Base-by-base conservation (phyloP, 2,329 filamentous ascomycete genomes). In the Aurifilum marmelostoma region DNA sequence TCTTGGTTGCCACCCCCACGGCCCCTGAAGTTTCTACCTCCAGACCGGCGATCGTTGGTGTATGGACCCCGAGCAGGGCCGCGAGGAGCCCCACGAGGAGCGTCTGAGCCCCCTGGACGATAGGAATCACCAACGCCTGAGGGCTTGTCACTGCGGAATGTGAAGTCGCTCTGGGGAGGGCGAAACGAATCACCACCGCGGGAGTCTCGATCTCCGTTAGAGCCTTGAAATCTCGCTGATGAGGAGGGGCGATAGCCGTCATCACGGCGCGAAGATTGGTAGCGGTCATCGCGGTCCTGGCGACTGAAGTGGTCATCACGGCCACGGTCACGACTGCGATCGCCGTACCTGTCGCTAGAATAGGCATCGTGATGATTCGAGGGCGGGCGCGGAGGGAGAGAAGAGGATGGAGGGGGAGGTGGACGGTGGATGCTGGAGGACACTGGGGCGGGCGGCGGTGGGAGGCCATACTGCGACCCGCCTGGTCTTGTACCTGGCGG, bases 71-170 rank as follows among this genome's bases (percentile, higher is more conserved):
- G 54, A 21, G 67, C 63, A 11, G 69, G 67, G 14, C 67, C 69
- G n/a, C 67, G 69, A 58, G 69, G 67, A 21, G 67, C 47, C 47
- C 68, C 69, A 29, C 58, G 58, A 16, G 68, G 66, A 24, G 41
- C 12, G 12, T 60, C 41, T 50, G 32, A 39, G 21, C 67, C 73
- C 60, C 14, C 67, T 14, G 78, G 77, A 8, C 77, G 73, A 67
- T 73, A 8, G 1, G 76, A 73, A 12, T 83, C 79, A 24, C 79
- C 76, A 21, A 88, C 78, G 5, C 85, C 85, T 0, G 81, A 72
- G 3, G 87, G 86, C 64, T 84, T 84, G 14, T 87, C 82, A 56
- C 83, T 77, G 8, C 84, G 83, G 69, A 89, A 89, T 0, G 84
- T 85, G 74, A 89, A 89, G 64, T 88, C 85, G 50, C 85, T 76